A percentile compares a stretch with the other conserved stretches of the same genome.
phyloP scores from a whole-genome alignment of 768 basidiomycete genomes.

The Leucocoprinus birnbaumii region DNA sequence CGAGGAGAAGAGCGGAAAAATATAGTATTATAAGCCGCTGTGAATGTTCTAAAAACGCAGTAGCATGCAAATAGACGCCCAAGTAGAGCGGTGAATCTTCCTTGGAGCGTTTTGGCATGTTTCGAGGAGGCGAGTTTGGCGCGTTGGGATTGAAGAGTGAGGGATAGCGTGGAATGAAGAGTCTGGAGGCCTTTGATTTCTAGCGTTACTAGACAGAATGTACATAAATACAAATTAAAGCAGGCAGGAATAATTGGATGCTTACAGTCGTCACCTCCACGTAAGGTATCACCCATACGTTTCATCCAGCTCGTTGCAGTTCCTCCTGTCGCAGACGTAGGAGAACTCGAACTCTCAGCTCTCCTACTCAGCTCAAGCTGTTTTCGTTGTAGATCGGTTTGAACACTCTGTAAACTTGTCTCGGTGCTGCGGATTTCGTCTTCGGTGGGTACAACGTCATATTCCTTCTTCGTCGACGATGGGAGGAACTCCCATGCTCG shows the following conservation, averaged over 20 bases:
- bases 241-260: constrained; percentile 8
- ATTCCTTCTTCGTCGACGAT: constrained; percentile 27
- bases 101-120: constrained; percentile 53
- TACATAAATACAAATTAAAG: neutral
- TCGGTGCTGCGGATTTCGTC: constrained; percentile 53
- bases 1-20: constrained; percentile 32
- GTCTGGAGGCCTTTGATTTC: constrained; percentile 66
- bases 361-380: constrained; percentile 17
- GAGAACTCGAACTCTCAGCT: constrained; percentile 8
- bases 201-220: constrained; percentile 34
- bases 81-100: constrained; percentile 42
- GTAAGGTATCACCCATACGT: constrained; percentile 47
- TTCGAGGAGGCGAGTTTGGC: constrained; percentile 44
- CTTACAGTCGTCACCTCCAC: constrained; percentile 40
- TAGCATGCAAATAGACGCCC: constrained; percentile 63
- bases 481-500: constrained; percentile 64
- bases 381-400: constrained; percentile 46
- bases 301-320: constrained; percentile 37
- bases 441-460: constrained; percentile 36
- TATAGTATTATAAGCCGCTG: constrained; percentile 38
- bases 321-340: neutral
- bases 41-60: constrained; percentile 60
- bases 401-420: constrained; percentile 55
- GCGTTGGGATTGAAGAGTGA: constrained; percentile 49
- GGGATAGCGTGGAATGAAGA: constrained; percentile 65